A percentile compares a stretch with the other conserved stretches of the same genome.
Evolutionary conservation across 306 rosid species (phyloP).

Genomic region (Vigna mungo): DNA sequence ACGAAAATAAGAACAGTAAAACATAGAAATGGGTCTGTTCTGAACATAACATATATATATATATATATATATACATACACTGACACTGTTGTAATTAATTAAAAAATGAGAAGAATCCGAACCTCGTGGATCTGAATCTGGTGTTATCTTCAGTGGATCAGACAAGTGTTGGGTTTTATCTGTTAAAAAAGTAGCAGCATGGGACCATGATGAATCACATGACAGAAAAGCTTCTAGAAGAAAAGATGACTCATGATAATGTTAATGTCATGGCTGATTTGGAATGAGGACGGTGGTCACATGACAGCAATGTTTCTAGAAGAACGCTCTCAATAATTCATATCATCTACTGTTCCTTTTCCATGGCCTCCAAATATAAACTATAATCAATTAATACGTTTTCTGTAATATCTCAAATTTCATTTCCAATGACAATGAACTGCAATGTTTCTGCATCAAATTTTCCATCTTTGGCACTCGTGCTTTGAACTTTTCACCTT

Average conservation of each 20-base stretch:
- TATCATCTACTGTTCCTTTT: background rate
- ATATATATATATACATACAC: too few species aligned
- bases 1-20: too few species aligned
- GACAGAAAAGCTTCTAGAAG: background rate
- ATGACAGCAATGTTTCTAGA: constrained; percentile 11
- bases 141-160: too few species aligned
- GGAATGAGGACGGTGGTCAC: constrained; percentile 6
- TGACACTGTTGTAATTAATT: too few species aligned
- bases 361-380: background rate
- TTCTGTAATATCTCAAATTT: too few species aligned
- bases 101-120: too few species aligned
- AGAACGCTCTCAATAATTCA: constrained; percentile 9
- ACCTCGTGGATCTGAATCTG: too few species aligned
- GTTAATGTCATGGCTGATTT: background rate
- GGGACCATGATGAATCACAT: background rate
- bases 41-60: too few species aligned
- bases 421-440: too few species aligned
- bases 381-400: background rate
- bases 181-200: background rate
- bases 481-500: constrained; percentile 21
- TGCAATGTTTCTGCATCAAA: background rate
- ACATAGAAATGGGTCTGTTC: too few species aligned
- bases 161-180: background rate
- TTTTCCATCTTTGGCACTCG: background rate
- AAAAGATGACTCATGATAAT: background rate